Evolutionary conservation across 176 grass and related monocot genomes (phyloP).

Genomic region (Aegilops umbellulata): DNA sequence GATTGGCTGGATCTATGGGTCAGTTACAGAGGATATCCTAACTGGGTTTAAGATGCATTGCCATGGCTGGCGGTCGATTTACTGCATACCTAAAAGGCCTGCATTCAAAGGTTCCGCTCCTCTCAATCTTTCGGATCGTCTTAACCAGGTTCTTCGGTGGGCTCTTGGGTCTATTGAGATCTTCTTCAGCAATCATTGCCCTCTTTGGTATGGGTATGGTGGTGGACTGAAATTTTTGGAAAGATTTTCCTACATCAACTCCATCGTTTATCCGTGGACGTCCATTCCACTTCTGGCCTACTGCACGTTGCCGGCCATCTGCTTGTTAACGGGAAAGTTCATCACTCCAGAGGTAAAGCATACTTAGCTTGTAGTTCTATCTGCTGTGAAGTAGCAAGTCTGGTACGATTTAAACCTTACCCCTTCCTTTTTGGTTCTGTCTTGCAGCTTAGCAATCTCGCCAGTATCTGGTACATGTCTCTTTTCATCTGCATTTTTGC

Average conservation of each 20-base stretch:
- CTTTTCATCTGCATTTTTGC: slow-evolving; percentile 74
- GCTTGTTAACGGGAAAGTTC: slow-evolving; percentile 79
- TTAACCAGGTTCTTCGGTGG: slow-evolving; percentile 90
- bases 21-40: slow-evolving; percentile 85
- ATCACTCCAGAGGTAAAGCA: slow-evolving; percentile 70
- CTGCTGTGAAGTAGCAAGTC: not conserved
- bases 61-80: slow-evolving; percentile 83
- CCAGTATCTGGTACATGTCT: slow-evolving; percentile 68
- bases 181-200: slow-evolving; percentile 83
- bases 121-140: slow-evolving; percentile 91
- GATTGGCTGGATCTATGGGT: slow-evolving; percentile 97
- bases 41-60: slow-evolving; percentile 92
- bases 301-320: slow-evolving; percentile 88
- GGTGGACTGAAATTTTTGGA: slow-evolving; percentile 77
- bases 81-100: slow-evolving; percentile 80
- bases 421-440: not conserved
- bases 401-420: not conserved
- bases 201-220: slow-evolving; percentile 93
- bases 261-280: slow-evolving; percentile 86
- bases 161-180: slow-evolving; percentile 89
- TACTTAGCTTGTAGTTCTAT: not conserved
- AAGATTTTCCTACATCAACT: slow-evolving; percentile 88
- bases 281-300: slow-evolving; percentile 82
- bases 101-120: slow-evolving; percentile 83
- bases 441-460: slow-evolving; percentile 79